phyloP scores from a whole-genome alignment of 2,329 filamentous ascomycete species.

The Sclerotiophoma versabilis region DNA sequence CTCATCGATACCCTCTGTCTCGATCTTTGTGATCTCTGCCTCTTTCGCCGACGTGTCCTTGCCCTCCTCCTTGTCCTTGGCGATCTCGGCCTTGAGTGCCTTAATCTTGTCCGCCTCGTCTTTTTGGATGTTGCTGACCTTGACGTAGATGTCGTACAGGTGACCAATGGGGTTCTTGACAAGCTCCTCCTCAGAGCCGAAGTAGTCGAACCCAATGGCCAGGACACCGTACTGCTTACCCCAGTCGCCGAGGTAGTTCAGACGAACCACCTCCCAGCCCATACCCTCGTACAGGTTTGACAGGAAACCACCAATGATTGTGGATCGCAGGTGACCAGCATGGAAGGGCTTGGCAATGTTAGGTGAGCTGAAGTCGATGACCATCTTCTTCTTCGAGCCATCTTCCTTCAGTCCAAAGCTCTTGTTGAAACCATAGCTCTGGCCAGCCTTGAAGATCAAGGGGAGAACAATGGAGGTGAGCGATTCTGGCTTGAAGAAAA shows the following conservation, averaged over 20 bases:
- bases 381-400: constrained; percentile 69
- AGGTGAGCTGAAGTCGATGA: constrained; percentile 84
- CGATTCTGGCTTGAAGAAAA: constrained; percentile 78
- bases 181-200: constrained; percentile 75
- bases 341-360: constrained; percentile 88
- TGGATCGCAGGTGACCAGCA: constrained; percentile 76
- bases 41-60: constrained; percentile 52
- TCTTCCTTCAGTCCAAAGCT: constrained; percentile 65
- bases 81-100: constrained; percentile 56
- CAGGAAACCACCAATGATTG: constrained; percentile 77
- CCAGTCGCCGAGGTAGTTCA: constrained; percentile 84
- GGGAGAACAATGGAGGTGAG: constrained; percentile 73
- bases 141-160: constrained; percentile 81
- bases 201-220: constrained; percentile 76
- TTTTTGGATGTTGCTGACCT: constrained; percentile 69
- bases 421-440: constrained; percentile 69
- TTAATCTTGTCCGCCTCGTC: constrained; percentile 72
- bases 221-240: constrained; percentile 76
- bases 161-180: constrained; percentile 79
- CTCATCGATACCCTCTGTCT: constrained; percentile 63
- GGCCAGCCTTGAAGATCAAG: constrained; percentile 68
- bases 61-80: constrained; percentile 50
- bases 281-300: constrained; percentile 71
- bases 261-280: constrained; percentile 73
- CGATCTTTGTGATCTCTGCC: constrained; percentile 51